phyloP scores from a whole-genome alignment of 2,329 filamentous ascomycete genomes.

The Periconia sp. region DNA sequence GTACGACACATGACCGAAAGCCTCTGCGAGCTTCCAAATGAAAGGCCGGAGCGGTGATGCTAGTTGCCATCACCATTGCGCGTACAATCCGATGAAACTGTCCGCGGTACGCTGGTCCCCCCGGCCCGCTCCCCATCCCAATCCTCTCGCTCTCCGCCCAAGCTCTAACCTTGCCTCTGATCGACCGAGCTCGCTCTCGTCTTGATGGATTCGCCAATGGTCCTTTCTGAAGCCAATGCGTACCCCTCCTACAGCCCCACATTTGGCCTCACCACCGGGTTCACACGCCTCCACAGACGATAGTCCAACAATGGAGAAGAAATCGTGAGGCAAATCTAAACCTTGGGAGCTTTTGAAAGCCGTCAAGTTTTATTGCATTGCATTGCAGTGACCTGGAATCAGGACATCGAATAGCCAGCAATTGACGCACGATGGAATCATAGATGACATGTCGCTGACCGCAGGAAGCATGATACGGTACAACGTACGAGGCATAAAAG shows the following conservation, averaged over 20 bases:
- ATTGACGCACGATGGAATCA: too few relatives aligned
- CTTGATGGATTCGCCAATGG: neutral
- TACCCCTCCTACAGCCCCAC: slow-evolving; percentile 1
- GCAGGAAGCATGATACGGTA: too few relatives aligned
- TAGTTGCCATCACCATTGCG: neutral
- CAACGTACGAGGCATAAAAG: too few relatives aligned
- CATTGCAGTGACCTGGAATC: too few relatives aligned
- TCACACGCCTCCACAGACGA: neutral
- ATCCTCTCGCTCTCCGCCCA: neutral
- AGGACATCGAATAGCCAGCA: too few relatives aligned
- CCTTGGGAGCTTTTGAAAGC: too few relatives aligned
- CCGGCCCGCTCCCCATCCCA: neutral
- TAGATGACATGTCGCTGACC: too few relatives aligned
- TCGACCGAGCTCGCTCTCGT: neutral
- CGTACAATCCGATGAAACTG: neutral
- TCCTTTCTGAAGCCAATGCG: neutral
- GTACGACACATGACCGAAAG: slow-evolving; percentile 7
- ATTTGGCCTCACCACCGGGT: neutral
- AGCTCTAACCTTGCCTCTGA: neutral
- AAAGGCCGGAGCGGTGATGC: neutral
- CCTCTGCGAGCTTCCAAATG: neutral
- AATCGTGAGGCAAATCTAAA: too few relatives aligned
- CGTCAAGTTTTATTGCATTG: too few relatives aligned
- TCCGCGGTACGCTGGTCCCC: neutral
- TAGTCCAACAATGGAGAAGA: too few relatives aligned